These are phyloP conservation scores for Marasmius fiardii DNA, from an alignment of 1,284 basidiomycete species.

Conservation along the genomic window DNA sequence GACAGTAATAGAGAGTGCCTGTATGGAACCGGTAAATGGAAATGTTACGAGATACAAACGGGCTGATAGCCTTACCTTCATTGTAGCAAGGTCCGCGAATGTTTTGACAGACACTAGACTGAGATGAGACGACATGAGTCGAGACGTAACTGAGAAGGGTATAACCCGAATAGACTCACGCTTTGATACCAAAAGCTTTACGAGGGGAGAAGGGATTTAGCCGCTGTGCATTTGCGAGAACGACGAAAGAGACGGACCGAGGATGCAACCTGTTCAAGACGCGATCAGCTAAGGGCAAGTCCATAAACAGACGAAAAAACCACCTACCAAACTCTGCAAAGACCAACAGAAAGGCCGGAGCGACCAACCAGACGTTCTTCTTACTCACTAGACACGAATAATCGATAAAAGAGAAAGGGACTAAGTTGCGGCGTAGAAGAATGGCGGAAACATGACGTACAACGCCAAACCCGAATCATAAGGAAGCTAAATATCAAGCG, in stretches of 20 bases:
- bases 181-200: constrained; percentile 19
- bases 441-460: background rate
- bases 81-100: constrained; percentile 1
- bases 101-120: constrained; percentile 10
- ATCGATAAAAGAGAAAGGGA: background rate
- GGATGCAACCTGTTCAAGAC: constrained; percentile 14
- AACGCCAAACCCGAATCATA: background rate
- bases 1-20: constrained; percentile 39
- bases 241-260: constrained; percentile 8
- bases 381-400: constrained; percentile 23
- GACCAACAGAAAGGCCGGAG: constrained; percentile 20
- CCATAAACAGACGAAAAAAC: background rate
- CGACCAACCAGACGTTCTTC: constrained; percentile 21
- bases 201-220: constrained; percentile 9
- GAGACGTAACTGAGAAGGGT: background rate
- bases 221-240: background rate
- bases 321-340: constrained; percentile 23
- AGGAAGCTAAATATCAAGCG: background rate
- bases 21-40: background rate
- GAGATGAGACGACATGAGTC: background rate
- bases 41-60: no score
- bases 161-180: constrained; percentile 11
- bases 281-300: constrained; percentile 15
- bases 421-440: background rate
- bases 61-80: constrained; percentile 12